A percentile compares a stretch with the other conserved stretches of the same genome.
Conservation (phyloP, 2,329 filamentous ascomycete genomes). For the Orbilia blumenaviensis region DNA sequence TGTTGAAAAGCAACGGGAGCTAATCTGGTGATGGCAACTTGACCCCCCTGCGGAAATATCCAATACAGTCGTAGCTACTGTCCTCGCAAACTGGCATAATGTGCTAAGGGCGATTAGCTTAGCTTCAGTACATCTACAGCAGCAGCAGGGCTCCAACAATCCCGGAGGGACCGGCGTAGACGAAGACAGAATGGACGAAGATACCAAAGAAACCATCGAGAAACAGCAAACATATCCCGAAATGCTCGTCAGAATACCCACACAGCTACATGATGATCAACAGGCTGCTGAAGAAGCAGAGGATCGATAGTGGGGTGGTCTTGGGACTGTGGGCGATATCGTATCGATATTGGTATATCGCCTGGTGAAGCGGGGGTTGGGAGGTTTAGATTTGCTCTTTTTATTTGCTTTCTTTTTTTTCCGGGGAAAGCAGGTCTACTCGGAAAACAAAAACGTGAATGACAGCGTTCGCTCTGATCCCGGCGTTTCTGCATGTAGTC, state of each 20-base stretch:
- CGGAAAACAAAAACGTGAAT: no score
- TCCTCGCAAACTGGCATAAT: constrained; percentile 87
- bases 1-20: no score
- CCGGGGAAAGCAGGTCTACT: no score
- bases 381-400: no score
- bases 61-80: constrained; percentile 76
- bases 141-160: constrained; percentile 61
- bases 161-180: constrained; percentile 64
- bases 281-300: constrained; percentile 11
- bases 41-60: not conserved
- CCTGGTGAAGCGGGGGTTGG: no score
- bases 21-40: no score
- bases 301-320: not conserved
- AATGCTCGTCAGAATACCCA: constrained; percentile 81
- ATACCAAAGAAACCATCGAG: constrained; percentile 60
- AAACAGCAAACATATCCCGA: constrained; percentile 68
- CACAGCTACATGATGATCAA: constrained; percentile 47
- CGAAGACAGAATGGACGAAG: constrained; percentile 60
- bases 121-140: constrained; percentile 78
- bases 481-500: no score
- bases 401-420: no score
- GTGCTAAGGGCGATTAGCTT: constrained; percentile 85
- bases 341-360: no score
- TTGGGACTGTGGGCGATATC: not conserved
- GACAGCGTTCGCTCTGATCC: no score